Evolutionary conservation across 169 alveolate genomes (phyloP), one percentile per base, ranked within the genome.

Genomic region (Theileria annulata): DNA sequence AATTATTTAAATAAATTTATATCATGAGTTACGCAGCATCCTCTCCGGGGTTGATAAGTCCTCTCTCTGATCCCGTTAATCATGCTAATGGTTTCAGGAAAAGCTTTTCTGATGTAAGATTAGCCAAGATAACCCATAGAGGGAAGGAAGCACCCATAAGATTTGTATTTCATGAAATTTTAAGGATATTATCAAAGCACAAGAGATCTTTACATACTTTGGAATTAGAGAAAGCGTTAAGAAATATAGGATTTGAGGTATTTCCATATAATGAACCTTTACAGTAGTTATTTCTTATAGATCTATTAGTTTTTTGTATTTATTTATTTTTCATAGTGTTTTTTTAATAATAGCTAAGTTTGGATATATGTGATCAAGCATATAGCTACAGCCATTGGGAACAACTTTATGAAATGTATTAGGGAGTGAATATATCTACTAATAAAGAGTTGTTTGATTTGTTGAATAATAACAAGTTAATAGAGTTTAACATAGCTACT

Each of bases 381-480:
- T n/a, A n/a, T n/a, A n/a, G n/a, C n/a, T n/a, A n/a, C n/a, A n/a
- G n/a, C n/a, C n/a, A n/a, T 0, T 25, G 27, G 21, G 68, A 25
- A 42, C 13, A 42, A 42, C 51, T 42, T 35, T 35, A 13, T 60
- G 25, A 63, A 33, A 4, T 30, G n/a, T 17, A 8, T 19, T 62
- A 84, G 90, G 90, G 90, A 35, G 87, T 84, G 15, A 82, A 84
- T 81, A 77, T 84, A n/a, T 77, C 86, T 58, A 84, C 86, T 47
- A 84, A 84, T 73, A 77, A 76, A 74, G 87, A 77, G 58, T 66
- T 84, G 19, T 71, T 64, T 47, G 90, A 84, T 70, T 58, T 79
- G 8, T 69, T 84, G 69, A 75, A 60, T n/a, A 84, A 78, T 31
- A 85, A 75, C 56, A 58, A 84, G n/a, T 72, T 79, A 15, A 77